Evolutionary conservation across 2,329 filamentous ascomycete genomes (phyloP).

Genomic region (Trichoderma lentiforme): DNA sequence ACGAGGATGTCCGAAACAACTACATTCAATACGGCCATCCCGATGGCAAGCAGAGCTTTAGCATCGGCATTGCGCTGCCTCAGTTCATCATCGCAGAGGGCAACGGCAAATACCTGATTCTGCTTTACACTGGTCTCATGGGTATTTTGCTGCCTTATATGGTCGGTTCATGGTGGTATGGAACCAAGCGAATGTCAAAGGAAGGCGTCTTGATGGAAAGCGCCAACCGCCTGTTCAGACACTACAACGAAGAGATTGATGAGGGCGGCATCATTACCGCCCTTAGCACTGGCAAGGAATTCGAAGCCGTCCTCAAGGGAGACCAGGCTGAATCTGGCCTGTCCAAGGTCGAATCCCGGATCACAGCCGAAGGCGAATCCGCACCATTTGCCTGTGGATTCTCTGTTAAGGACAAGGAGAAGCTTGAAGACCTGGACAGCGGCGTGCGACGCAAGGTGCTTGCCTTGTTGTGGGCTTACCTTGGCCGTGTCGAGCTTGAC

Average conservation of each 20-base stretch:
- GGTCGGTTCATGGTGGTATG: slow-evolving; percentile 98
- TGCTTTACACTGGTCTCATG: slow-evolving; percentile 83
- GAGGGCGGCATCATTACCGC: slow-evolving; percentile 76
- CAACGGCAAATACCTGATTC: slow-evolving; percentile 90
- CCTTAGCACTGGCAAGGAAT: slow-evolving; percentile 84
- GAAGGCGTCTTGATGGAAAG: slow-evolving; percentile 91
- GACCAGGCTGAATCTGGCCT: slow-evolving; percentile 77
- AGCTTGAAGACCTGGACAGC: slow-evolving; percentile 76
- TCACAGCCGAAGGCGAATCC: slow-evolving; percentile 59
- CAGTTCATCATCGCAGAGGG: slow-evolving; percentile 90
- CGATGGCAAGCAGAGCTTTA: slow-evolving; percentile 96
- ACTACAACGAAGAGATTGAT: slow-evolving; percentile 82
- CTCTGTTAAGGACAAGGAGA: slow-evolving; percentile 68
- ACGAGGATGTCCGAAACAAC: slow-evolving; percentile 96
- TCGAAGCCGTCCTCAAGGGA: slow-evolving; percentile 70
- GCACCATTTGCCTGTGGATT: slow-evolving; percentile 56
- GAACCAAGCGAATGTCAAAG: slow-evolving; percentile 86
- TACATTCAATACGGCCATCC: slow-evolving; percentile 94
- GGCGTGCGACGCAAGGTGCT: slow-evolving; percentile 80
- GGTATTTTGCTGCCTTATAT: slow-evolving; percentile 89
- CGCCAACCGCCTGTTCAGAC: slow-evolving; percentile 89
- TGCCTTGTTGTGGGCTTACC: slow-evolving; percentile 90
- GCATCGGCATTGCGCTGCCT: slow-evolving; percentile 93
- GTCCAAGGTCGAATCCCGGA: slow-evolving; percentile 77
- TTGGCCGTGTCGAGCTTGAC: slow-evolving; percentile 81